A percentile compares a stretch with the other conserved stretches of the same genome.
Conservation (phyloP, 129 eudicot species). For the Dittrichia graveolens region DNA sequence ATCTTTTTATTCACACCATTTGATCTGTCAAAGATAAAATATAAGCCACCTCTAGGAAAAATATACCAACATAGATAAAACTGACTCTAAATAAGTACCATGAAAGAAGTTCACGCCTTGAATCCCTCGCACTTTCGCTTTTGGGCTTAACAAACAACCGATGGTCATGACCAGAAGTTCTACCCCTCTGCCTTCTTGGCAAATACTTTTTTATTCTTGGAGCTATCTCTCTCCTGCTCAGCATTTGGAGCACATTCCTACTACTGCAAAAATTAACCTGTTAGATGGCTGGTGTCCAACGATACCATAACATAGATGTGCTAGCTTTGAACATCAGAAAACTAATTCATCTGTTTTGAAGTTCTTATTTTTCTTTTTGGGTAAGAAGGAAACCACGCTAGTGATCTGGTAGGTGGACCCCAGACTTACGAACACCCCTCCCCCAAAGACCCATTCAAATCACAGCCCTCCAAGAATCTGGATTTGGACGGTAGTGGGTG, state of each 20-base stretch:
- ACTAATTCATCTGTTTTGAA: conserved; percentile 1
- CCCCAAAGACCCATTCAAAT: too few relatives aligned
- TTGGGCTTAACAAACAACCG: conserved; percentile 34
- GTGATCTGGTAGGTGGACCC: too few relatives aligned
- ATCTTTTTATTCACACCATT: not conserved
- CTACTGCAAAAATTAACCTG: conserved; percentile 30
- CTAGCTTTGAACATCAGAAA: conserved; percentile 6
- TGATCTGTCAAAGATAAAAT: not conserved
- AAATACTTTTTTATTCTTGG: conserved; percentile 48
- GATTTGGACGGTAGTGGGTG: too few relatives aligned
- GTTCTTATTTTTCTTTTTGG: too few relatives aligned
- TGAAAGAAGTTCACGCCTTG: conserved; percentile 63
- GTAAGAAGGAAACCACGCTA: too few relatives aligned
- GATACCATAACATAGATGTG: conserved; percentile 7
- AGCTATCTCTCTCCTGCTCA: conserved; percentile 57
- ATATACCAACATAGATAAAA: conserved; percentile 1
- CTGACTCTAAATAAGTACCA: conserved; percentile 41
- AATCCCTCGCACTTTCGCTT: conserved; percentile 48
- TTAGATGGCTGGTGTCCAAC: conserved; percentile 20
- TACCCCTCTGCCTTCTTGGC: conserved; percentile 44
- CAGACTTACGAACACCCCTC: too few relatives aligned
- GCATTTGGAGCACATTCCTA: conserved; percentile 53
- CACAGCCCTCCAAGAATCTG: too few relatives aligned
- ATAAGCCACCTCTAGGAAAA: not conserved
- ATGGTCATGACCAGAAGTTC: conserved; percentile 25